phyloP scores from a whole-genome alignment of 148 eudicot genomes.

The Amaranthus palmeri region DNA sequence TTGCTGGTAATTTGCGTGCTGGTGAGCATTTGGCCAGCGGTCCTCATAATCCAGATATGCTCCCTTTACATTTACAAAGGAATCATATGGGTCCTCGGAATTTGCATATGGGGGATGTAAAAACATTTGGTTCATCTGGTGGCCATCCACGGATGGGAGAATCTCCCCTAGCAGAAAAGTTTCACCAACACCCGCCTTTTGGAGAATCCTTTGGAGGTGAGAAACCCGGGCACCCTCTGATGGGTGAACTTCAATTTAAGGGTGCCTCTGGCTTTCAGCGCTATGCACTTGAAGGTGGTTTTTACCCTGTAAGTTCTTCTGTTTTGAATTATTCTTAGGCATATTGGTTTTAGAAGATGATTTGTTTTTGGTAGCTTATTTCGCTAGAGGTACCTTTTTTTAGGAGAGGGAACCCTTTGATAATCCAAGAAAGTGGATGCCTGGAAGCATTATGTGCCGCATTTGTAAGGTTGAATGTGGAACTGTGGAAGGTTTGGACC shows the following conservation, averaged over 20 bases:
- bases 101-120: conserved; percentile 38
- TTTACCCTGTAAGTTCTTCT: conserved; percentile 49
- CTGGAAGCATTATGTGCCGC: conserved; percentile 72
- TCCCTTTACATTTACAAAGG: conserved; percentile 38
- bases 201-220: conserved; percentile 57
- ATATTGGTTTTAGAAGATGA: background rate
- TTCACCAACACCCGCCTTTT: conserved; percentile 43
- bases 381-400: conserved; percentile 14
- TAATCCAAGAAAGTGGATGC: conserved; percentile 51
- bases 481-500: conserved; percentile 78
- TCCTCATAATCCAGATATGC: conserved; percentile 33
- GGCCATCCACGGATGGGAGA: conserved; percentile 52
- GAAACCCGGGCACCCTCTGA: conserved; percentile 43
- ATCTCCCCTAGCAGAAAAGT: conserved; percentile 44
- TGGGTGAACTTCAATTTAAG: conserved; percentile 71
- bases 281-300: conserved; percentile 42
- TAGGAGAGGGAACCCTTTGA: conserved; percentile 74
- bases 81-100: conserved; percentile 47
- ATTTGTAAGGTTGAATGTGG: conserved; percentile 93
- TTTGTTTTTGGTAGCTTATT: conserved; percentile 13
- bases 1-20: conserved; percentile 30
- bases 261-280: conserved; percentile 45
- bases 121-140: conserved; percentile 48
- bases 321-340: background rate
- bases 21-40: conserved; percentile 32